phyloP scores from a whole-genome alignment of 192 early-diverging fungal species.

The Coemansia sp. region DNA sequence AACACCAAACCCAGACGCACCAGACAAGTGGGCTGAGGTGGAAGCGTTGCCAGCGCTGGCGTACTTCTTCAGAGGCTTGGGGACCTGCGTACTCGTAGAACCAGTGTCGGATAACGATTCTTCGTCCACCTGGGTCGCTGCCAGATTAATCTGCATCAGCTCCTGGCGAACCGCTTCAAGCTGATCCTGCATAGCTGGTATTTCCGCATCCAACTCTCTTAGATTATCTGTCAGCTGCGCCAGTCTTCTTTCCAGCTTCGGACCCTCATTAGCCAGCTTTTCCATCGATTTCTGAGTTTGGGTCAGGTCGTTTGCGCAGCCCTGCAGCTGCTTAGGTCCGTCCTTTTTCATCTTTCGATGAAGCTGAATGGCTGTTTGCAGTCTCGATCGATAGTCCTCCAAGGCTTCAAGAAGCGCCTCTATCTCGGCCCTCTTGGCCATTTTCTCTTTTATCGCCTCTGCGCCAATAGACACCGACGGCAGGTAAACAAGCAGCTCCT shows the following conservation, averaged over 20 bases:
- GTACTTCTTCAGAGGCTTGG: background rate
- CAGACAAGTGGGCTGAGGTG: background rate
- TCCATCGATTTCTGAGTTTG: background rate
- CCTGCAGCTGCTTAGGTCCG: background rate
- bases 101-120: background rate
- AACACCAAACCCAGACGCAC: background rate
- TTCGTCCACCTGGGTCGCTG: background rate
- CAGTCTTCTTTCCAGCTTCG: background rate
- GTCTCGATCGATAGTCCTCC: background rate
- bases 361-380: background rate
- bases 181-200: background rate
- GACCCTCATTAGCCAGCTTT: background rate
- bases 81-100: background rate
- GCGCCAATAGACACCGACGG: background rate
- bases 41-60: background rate
- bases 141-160: background rate
- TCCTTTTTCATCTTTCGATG: background rate
- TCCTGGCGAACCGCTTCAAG: background rate
- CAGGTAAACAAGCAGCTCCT: conserved; percentile 25
- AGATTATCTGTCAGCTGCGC: background rate
- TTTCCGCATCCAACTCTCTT: background rate
- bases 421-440: conserved; percentile 2
- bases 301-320: background rate
- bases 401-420: background rate
- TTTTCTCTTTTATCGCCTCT: background rate